Base-by-base conservation (phyloP, 345 rosid genomes). In the Aquilaria sinensis region DNA sequence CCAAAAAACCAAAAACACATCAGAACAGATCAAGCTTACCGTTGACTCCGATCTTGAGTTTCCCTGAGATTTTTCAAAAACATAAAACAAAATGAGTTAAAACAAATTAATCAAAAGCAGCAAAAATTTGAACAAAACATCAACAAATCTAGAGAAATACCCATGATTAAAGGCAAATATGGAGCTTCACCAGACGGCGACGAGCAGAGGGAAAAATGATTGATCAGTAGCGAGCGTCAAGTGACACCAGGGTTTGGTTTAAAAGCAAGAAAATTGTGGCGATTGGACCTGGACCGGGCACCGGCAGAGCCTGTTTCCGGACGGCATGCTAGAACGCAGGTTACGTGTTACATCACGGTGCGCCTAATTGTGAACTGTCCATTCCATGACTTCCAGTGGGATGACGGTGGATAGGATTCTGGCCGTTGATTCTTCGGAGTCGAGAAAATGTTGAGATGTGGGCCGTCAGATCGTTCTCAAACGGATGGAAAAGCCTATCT, bases 1-100 rank as follows among this genome's bases (percentile, higher is more conserved):
- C 12, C 15, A 4, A 30, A 56, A 54, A 7, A 34, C 12, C 2
- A 41, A 6, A n/a, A 53, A 16, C 43, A 52, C 51, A 50, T 14
- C 3, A 2, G 2, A 5, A 11, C 3, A 58, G 66, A 53, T 43
- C n/a, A 58, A 66, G 59, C 23, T 23, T 53, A 84, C 89, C 89
- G 77, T 84, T 84, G 74, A 84, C 79, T 77, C 89, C 89, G 71
- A 84, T 75, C 74, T 57, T 81, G 69, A 84, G 64, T 80, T 81
- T 84, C 57, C 61, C 81, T 77, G 63, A 6, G 34, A 60, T 43
- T 12, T 14, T 57, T 0, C 31, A 53, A 57, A 52, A 37, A 6
- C 9, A 30, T 32, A 41, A 15, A 53, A 15, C 50, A 57, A 16
- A 55, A 14, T 12, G 23, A 49, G 15, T 14, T 5, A 9, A 15